phyloP scores from a whole-genome alignment of 2,329 filamentous ascomycete species.

The Hymenoscyphus fructigenus region DNA sequence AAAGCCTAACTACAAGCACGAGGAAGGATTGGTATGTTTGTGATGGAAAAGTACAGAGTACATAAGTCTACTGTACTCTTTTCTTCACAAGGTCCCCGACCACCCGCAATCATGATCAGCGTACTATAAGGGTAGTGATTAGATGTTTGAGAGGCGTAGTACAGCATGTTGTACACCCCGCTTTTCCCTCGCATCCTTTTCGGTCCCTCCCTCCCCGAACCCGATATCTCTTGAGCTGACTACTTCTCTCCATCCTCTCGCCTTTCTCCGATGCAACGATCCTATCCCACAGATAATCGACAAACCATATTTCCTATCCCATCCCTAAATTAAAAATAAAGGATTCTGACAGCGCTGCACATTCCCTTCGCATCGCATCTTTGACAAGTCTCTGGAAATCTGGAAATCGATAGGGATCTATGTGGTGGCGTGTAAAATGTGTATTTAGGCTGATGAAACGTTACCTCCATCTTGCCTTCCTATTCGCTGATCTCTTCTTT shows the following conservation, averaged over 20 bases:
- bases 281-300: neutral
- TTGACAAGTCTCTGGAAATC: neutral
- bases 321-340: neutral
- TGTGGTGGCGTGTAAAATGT: neutral
- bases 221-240: neutral
- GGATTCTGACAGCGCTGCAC: neutral
- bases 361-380: neutral
- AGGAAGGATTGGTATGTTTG: neutral
- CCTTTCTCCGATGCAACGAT: neutral
- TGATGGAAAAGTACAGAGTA: neutral
- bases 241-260: neutral
- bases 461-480: neutral
- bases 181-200: neutral
- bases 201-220: neutral
- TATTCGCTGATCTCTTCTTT: neutral
- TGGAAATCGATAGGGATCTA: neutral
- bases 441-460: slow-evolving; percentile 14
- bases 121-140: neutral
- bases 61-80: neutral
- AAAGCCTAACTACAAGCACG: no score
- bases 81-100: neutral
- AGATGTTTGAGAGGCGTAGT: neutral
- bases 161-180: neutral
- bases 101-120: neutral
- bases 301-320: neutral